Base-by-base conservation (phyloP, 2,329 filamentous ascomycete species). In the Clonostachys chloroleuca region DNA sequence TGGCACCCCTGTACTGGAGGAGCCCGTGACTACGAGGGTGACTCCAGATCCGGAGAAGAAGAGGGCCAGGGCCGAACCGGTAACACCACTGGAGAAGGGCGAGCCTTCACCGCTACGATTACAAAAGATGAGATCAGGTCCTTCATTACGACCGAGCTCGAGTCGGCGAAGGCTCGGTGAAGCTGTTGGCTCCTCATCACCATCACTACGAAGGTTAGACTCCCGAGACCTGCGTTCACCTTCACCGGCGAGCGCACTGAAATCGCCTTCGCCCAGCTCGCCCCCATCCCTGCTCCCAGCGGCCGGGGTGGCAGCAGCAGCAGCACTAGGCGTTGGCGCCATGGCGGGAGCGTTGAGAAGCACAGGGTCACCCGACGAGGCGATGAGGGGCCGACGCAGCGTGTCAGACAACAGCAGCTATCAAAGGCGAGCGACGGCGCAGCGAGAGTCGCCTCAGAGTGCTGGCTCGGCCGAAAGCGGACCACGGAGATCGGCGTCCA, bases 1-100 rank as follows among this genome's bases (percentile, higher is more conserved):
- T 44, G 60, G 54, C 14, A 70, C 69, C 5, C 70, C 72, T 2
- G 60, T 65, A 18, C 59, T 77, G 34, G 58, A 62, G 36, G 70
- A 72, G 47, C 68, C 71, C 17, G 55, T 60, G 41, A 59, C 61
- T 34, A 53, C 63, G 24, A 59, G 59, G 34, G 56, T 56, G 4
- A 70, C 70, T 2, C 69, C 70, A 5, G 74, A 78, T 53, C 72
- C 73, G 8, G 67, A 73, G 46, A 76, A 75, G 61, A 54, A 54
- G 45, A 52, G 52, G 50, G 34, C 43, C 36, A 39, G 17, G 36
- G 14, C 36, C 36, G 17, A 39, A 12, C 14, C 17, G 7, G 36
- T 18, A 39, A 18, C 14, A 12, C 14, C 36, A 39, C 36, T 18
- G 36, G 14, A n/a, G 14, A 39, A 39, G 24, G 24, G 24, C 24